Evolutionary conservation across 2,329 filamentous ascomycete species (phyloP).

Genomic region (Fusarium staphyleae): DNA sequence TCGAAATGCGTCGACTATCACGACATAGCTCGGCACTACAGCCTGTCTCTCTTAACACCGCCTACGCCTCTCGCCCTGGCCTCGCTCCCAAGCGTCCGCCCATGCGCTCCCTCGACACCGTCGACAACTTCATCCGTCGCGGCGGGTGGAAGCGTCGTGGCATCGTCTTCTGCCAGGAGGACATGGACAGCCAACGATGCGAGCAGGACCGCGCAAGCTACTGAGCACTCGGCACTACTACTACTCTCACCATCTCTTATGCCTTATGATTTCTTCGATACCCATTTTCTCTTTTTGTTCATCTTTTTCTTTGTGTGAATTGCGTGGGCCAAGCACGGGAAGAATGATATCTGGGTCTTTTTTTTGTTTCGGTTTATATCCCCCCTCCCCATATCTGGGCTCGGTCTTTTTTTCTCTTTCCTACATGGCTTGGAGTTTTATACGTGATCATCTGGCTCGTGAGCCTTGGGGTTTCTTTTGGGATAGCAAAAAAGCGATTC

Average conservation of each 20-base stretch:
- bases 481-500: conserved; percentile 34
- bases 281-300: conserved; percentile 25
- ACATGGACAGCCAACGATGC: conserved; percentile 39
- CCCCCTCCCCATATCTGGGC: conserved; percentile 9
- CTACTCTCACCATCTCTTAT: conserved; percentile 12
- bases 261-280: conserved; percentile 38
- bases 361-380: conserved; percentile 19
- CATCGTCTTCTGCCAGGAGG: conserved; percentile 50
- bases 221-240: conserved; percentile 19
- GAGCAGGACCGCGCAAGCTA: conserved; percentile 37
- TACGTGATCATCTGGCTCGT: neutral
- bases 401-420: conserved; percentile 13
- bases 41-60: conserved; percentile 46
- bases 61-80: conserved; percentile 38
- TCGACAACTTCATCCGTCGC: conserved; percentile 53
- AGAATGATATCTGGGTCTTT: conserved; percentile 9
- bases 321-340: conserved; percentile 9
- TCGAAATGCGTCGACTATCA: conserved; percentile 40
- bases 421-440: conserved; percentile 27
- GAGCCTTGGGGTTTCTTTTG: conserved; percentile 14
- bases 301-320: conserved; percentile 21
- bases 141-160: conserved; percentile 55
- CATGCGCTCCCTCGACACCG: conserved; percentile 48
- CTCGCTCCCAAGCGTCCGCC: conserved; percentile 46
- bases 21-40: conserved; percentile 36